Evolutionary conservation across 768 basidiomycete species (phyloP), one percentile per base, ranked within the genome.

Genomic region (Tephrocybe sp.): DNA sequence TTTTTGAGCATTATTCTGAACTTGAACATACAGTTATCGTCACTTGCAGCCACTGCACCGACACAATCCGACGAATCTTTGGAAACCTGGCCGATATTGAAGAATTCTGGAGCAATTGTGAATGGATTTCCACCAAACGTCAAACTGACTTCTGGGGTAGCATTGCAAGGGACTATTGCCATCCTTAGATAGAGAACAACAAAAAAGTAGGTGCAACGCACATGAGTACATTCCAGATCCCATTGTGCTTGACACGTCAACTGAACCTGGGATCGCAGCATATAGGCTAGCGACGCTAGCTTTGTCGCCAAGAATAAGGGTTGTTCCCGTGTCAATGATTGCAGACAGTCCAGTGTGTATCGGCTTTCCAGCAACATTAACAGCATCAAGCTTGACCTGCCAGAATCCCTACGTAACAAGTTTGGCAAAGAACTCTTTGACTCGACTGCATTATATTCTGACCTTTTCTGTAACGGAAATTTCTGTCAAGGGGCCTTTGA

Each of bases 31-130:
- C 48, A 48, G 30, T 49, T 16, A 4, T 16, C 33, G 20, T 60
- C 54, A 17, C 48, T n/a, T 34, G 57, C 54, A 36, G 55, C 55
- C 16, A 68, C 56, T 13, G 62, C 65, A 11, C 75, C 74, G 58
- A 88, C 78, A 23, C 83, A 82, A 41, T 82, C 78, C 1, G 68
- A 54, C 53, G 85, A 88, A 40, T 68, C 67, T 16, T 74, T 75
- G 46, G 82, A 57, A 42, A 71, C 75, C 35, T 48, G 54, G 53
- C 81, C 64, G 7, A 80, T 53, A 23, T 81, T 80, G 52, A 69
- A 69, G 0, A 46, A 57, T 10, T 72, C 54, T 36, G 78, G 68
- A 2, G 77, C 70, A 52, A 85, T 80, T 30, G 72, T 33, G 58
- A 72, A 76, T 0, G 58, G 44, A 47, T 65, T 65, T 16, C 67